phyloP scores from a whole-genome alignment of 2,329 filamentous ascomycete genomes.

The Myriosclerotinia curreyana region DNA sequence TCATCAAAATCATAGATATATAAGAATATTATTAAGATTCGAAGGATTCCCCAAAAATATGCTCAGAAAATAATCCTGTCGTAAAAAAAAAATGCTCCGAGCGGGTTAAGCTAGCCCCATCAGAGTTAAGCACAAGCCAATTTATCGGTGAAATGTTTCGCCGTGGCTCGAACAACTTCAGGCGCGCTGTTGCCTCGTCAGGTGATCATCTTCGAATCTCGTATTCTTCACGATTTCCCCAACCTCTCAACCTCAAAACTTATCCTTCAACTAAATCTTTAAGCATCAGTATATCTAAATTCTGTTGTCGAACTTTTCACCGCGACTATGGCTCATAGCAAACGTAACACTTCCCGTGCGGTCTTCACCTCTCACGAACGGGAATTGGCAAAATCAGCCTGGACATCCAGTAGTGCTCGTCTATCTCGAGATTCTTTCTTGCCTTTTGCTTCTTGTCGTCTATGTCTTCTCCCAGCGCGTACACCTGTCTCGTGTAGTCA shows the following conservation, averaged over 20 bases:
- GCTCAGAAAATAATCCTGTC: no score
- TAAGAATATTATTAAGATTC: no score
- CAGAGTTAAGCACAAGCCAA: no score
- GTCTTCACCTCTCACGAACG: constrained; percentile 95
- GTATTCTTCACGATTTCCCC: not conserved
- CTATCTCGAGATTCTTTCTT: constrained; percentile 89
- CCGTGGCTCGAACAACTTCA: not conserved
- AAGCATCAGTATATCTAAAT: no score
- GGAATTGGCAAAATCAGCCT: constrained; percentile 73
- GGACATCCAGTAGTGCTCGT: constrained; percentile 79
- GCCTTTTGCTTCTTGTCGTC: constrained; percentile 80
- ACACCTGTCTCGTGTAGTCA: constrained; percentile 79
- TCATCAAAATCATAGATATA: no score
- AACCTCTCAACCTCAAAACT: not conserved
- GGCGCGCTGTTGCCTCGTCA: not conserved
- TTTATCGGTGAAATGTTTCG: not conserved
- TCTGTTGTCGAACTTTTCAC: not conserved
- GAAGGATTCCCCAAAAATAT: no score
- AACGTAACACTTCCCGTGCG: constrained; percentile 85
- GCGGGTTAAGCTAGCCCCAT: not conserved
- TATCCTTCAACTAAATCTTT: no score
- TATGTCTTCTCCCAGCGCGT: constrained; percentile 79
- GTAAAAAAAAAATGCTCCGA: no score
- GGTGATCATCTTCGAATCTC: constrained; percentile 2
- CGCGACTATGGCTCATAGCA: constrained; percentile 52